These are phyloP conservation scores for Clavispora phyllophila DNA, from an alignment of 805 yeast species.

Conservation along the genomic window DNA sequence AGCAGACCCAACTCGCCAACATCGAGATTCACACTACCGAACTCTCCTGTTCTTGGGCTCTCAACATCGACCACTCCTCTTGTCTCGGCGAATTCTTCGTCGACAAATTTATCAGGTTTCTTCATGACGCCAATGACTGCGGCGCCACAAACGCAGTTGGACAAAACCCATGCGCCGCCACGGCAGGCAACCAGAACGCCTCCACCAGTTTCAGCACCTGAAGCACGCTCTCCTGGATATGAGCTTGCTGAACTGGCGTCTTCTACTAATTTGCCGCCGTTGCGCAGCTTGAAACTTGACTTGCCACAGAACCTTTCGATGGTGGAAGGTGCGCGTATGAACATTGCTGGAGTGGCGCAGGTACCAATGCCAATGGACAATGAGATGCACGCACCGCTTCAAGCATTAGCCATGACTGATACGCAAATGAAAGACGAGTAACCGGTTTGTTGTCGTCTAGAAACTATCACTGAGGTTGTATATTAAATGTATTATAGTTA, in stretches of 20 bases:
- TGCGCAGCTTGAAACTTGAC: conserved; percentile 46
- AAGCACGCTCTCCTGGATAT: conserved; percentile 1
- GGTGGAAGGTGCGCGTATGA: conserved; percentile 1
- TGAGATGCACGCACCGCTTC: not conserved
- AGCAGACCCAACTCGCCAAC: conserved; percentile 49
- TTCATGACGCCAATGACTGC: conserved; percentile 26
- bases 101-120: conserved; percentile 33
- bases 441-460: not conserved
- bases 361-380: not conserved
- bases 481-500: not conserved
- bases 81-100: conserved; percentile 36
- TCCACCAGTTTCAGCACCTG: not conserved
- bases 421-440: not conserved
- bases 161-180: not conserved
- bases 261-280: conserved; percentile 37
- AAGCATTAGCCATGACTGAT: not conserved
- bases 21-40: conserved; percentile 35
- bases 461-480: not conserved
- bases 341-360: not conserved
- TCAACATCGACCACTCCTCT: conserved; percentile 37
- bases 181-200: conserved; percentile 5
- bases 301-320: conserved; percentile 39
- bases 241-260: conserved; percentile 4
- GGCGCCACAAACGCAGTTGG: conserved; percentile 13
- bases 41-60: conserved; percentile 39